phyloP scores from a whole-genome alignment of 805 yeast species.

The Myxozyma melibiosi region DNA sequence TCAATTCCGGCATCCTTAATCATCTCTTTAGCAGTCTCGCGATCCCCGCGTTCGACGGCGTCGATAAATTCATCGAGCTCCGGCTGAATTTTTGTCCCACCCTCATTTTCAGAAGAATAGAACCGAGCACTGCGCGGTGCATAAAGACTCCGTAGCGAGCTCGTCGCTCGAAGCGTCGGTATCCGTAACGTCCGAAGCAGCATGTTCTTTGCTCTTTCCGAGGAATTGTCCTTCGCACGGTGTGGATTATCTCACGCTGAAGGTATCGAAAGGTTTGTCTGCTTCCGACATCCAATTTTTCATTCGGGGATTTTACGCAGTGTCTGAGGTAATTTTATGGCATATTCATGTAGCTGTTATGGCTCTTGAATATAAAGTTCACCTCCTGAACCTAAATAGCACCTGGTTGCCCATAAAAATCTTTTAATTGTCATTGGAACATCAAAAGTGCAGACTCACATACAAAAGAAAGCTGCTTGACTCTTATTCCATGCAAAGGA shows the following conservation, averaged over 20 bases:
- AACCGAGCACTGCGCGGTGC: not conserved
- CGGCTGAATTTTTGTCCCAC: not conserved
- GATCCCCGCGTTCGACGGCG: not conserved
- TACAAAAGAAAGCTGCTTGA: not conserved
- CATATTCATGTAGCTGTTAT: too few species aligned
- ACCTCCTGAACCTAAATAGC: not conserved
- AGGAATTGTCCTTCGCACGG: not conserved
- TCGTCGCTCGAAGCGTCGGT: not conserved
- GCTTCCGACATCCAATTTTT: too few species aligned
- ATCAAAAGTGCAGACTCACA: not conserved
- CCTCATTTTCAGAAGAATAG: not conserved
- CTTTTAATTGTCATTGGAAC: constrained; percentile 1
- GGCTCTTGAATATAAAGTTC: not conserved
- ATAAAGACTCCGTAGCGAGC: not conserved
- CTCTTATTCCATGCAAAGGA: not conserved
- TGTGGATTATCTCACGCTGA: too few species aligned
- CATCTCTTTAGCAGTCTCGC: not conserved
- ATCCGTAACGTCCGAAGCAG: constrained; percentile 1
- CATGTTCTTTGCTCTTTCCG: not conserved
- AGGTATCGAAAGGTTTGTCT: too few species aligned
- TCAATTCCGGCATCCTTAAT: not conserved
- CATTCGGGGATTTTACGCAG: too few species aligned
- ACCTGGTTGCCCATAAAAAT: not conserved
- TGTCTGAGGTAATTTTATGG: too few species aligned
- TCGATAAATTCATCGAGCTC: not conserved